Conservation (phyloP, 2,329 filamentous ascomycete genomes). For the Simplicillium aogashimaense region DNA sequence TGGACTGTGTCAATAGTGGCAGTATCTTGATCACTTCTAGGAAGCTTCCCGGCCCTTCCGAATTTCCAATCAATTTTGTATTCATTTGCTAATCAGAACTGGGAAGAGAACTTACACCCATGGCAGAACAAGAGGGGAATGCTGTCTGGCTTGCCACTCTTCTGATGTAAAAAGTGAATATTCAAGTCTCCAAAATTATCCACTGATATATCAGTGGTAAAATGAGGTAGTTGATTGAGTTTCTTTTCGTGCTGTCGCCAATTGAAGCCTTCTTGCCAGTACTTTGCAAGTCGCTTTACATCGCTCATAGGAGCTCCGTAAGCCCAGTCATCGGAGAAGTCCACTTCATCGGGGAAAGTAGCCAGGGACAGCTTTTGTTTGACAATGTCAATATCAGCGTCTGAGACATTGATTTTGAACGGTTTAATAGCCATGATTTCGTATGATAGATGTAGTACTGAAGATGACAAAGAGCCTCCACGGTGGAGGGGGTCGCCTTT, state of each 20-base stretch:
- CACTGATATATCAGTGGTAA: slow-evolving; percentile 37
- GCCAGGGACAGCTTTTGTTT: slow-evolving; percentile 20
- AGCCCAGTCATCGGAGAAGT: slow-evolving; percentile 21
- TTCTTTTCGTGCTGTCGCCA: slow-evolving; percentile 50
- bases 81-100: background rate
- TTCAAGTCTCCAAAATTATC: slow-evolving; percentile 48
- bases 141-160: slow-evolving; percentile 35
- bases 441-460: background rate
- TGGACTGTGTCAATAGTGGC: slow-evolving; percentile 27
- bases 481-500: background rate
- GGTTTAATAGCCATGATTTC: slow-evolving; percentile 14
- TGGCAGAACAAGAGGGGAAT: slow-evolving; percentile 61
- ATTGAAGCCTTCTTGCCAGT: slow-evolving; percentile 41
- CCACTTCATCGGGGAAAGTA: slow-evolving; percentile 17
- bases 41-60: slow-evolving; percentile 57
- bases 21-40: slow-evolving; percentile 57
- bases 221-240: slow-evolving; percentile 52
- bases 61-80: background rate
- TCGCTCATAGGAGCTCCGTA: slow-evolving; percentile 21
- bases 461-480: background rate
- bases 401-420: slow-evolving; percentile 23
- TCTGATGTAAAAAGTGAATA: slow-evolving; percentile 56
- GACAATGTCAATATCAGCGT: slow-evolving; percentile 17
- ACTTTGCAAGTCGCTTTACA: slow-evolving; percentile 21
- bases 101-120: slow-evolving; percentile 34